Evolutionary conservation across 1,284 basidiomycete genomes (phyloP), one percentile per base, ranked within the genome.

Genomic region (Apiotrichum sp.): DNA sequence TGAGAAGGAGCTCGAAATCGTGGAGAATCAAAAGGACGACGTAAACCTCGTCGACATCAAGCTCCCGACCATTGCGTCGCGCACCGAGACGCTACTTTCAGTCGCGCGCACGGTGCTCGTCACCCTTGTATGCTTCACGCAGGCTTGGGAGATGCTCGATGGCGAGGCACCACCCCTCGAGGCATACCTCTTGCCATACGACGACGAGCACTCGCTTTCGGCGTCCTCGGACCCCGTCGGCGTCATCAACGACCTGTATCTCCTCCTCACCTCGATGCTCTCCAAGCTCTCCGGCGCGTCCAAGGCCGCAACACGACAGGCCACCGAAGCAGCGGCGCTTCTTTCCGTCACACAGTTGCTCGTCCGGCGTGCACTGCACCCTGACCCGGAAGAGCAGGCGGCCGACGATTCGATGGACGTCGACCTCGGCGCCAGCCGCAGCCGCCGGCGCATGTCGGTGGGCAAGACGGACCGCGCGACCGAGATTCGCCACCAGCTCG

Each of bases 61-160:
- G 62, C 80, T 85, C 10, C 88, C 89, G 0, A 79, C 89, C 52
- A 79, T 88, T 7, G 83, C 84, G 1, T 80, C 82, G 22, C 75
- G 92, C 53, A 80, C 89, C 1, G 83, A 86, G 63, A 80, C 82
- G 53, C 69, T 93, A 56, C 83, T 89, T 67, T 79, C 81, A 36
- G 75, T 91, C 10, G 83, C 86, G 2, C 82, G 84, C 57, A 84
- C 84, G 36, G 79, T 89, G 48, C 69, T 90, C 22, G 80, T 82
- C 13, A 85, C 87, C 6, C 78, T 96, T 32, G 81, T 87, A 47
- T 81, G 80, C 29, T 81, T 88, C 64, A 88, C 86, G 61, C 80
- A 81, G 22, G 85, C 85, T 0, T 87, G 88, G 65, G 77, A 75
- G 4, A 82, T 88, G 6, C 78, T 96, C 49, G 83, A 85, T 31